Percentiles rank a stretch among this genome's conserved stretches.
phyloP scores from a whole-genome alignment of 108 stramenopile species.

The Cylindrotheca fusiformis region DNA sequence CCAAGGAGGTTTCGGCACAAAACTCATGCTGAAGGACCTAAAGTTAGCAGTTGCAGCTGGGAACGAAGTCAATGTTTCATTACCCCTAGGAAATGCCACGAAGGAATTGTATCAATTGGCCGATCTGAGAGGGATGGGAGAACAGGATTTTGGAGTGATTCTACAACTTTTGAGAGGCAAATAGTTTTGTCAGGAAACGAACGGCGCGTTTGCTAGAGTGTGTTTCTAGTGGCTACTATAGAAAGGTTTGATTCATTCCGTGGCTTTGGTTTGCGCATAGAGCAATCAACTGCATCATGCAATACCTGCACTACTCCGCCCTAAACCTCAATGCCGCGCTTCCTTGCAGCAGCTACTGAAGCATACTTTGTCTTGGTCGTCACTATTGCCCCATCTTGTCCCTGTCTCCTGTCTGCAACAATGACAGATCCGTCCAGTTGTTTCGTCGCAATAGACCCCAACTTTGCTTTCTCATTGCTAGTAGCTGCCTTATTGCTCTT shows the following conservation, averaged over 20 bases:
- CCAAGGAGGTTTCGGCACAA: conserved; percentile 73
- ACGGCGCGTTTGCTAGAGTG: too few relatives aligned
- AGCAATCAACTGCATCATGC: too few relatives aligned
- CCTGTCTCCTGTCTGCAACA: neutral
- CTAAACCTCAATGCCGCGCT: too few relatives aligned
- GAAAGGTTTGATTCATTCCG: too few relatives aligned
- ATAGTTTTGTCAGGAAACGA: neutral
- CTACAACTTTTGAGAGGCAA: conserved; percentile 55
- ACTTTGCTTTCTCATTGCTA: neutral
- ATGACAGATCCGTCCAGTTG: neutral
- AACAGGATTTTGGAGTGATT: conserved; percentile 77
- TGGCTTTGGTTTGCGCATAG: too few relatives aligned
- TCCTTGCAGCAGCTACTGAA: neutral
- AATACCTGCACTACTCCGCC: too few relatives aligned
- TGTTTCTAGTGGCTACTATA: too few relatives aligned
- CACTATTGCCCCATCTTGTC: conserved; percentile 6
- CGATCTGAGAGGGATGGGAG: conserved; percentile 42
- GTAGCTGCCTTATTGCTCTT: neutral
- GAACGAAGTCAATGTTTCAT: conserved; percentile 44
- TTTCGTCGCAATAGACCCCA: neutral
- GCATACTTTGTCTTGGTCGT: conserved; percentile 8
- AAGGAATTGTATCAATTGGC: conserved; percentile 64
- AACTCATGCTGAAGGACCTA: conserved; percentile 88
- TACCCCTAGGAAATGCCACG: conserved; percentile 59
- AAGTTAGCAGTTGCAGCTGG: conserved; percentile 71